A percentile compares a stretch with the other conserved stretches of the same genome.
These are phyloP conservation scores for Stephanodiscus triporus DNA, from an alignment of 108 stramenopile genomes.

Conservation along the genomic window DNA sequence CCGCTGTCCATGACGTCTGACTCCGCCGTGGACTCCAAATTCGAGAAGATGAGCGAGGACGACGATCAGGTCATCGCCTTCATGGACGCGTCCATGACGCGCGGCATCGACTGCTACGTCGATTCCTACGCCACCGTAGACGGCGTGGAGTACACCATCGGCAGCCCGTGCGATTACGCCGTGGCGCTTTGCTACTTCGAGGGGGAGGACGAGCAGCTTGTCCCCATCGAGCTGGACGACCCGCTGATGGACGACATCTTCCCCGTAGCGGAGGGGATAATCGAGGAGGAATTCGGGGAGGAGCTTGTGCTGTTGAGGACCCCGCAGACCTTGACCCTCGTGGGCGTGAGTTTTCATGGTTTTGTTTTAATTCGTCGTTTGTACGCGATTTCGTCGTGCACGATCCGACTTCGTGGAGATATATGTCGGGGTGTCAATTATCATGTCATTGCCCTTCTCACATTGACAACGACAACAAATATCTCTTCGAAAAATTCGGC, in stretches of 20 bases:
- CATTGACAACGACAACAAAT: conserved; percentile 42
- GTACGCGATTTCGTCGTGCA: not conserved
- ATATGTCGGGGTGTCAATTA: not conserved
- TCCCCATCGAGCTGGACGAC: conserved; percentile 81
- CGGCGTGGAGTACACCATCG: conserved; percentile 82
- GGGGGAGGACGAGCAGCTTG: conserved; percentile 56
- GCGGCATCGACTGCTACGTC: conserved; percentile 87
- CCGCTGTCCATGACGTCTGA: too few species aligned
- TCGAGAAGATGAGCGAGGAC: conserved; percentile 52
- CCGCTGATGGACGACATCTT: conserved; percentile 85
- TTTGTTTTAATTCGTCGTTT: conserved; percentile 2
- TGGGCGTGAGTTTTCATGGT: conserved; percentile 57
- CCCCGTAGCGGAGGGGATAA: conserved; percentile 79
- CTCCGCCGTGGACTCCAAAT: not conserved
- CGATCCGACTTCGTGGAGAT: not conserved
- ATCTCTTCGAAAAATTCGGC: not conserved
- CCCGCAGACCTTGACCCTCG: conserved; percentile 84
- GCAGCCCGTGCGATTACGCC: conserved; percentile 83
- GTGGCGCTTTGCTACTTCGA: conserved; percentile 87
- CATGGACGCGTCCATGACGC: conserved; percentile 61
- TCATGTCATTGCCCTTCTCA: conserved; percentile 31
- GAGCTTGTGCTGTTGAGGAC: conserved; percentile 80
- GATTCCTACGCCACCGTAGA: conserved; percentile 64
- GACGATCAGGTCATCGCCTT: conserved; percentile 83
- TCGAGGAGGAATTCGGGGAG: conserved; percentile 90